Conservation (phyloP, 139 green algal species). For the Chlamydomonas sp. region DNA sequence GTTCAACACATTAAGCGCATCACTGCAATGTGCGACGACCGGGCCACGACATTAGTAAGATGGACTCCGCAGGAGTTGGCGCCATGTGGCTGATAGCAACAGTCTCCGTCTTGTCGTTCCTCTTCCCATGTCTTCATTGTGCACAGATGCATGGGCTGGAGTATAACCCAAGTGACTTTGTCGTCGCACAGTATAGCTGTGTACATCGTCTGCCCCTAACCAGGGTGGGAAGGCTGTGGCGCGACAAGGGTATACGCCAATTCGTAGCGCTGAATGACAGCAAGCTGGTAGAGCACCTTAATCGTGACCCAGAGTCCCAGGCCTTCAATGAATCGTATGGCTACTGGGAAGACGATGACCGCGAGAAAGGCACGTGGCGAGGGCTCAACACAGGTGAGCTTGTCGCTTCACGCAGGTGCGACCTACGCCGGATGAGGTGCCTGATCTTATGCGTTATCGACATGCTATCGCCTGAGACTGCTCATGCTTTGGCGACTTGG, state of each 20-base stretch:
- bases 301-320: neutral
- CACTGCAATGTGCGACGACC: no score
- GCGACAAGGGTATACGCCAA: constrained; percentile 13
- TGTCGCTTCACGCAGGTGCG: no score
- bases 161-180: constrained; percentile 22
- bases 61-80: no score
- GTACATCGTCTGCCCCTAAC: constrained; percentile 18
- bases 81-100: no score
- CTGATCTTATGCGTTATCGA: no score
- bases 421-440: no score
- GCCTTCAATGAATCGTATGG: neutral
- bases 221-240: neutral
- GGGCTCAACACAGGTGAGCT: constrained; percentile 17
- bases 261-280: constrained; percentile 16
- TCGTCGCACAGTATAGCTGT: constrained; percentile 13
- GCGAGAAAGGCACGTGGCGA: neutral
- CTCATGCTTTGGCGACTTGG: no score
- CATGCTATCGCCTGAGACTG: no score
- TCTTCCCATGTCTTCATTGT: no score
- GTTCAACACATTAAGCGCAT: no score
- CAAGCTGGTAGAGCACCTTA: neutral
- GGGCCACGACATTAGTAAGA: no score
- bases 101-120: no score
- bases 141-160: neutral
- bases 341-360: constrained; percentile 32